Conservation (phyloP, 768 basidiomycete species). For the Cubamyces sp. region DNA sequence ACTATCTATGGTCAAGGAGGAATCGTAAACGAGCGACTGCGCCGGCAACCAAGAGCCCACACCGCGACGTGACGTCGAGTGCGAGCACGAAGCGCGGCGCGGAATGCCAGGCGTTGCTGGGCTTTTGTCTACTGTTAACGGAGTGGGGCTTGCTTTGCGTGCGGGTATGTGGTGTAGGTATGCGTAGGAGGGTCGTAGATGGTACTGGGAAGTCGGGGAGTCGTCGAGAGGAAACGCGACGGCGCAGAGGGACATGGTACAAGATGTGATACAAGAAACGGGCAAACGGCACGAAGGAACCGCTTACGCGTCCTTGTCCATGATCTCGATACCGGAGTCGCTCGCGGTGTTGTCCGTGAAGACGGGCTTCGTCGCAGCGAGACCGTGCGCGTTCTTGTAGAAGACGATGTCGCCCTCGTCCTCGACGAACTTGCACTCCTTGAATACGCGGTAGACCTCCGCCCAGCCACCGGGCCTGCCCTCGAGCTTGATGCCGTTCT, state of each 20-base stretch:
- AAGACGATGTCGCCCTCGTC: conserved; percentile 91
- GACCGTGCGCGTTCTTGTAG: conserved; percentile 85
- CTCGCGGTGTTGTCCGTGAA: conserved; percentile 60
- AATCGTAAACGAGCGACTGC: background rate
- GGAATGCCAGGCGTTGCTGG: background rate
- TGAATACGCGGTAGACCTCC: conserved; percentile 78
- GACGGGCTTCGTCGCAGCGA: conserved; percentile 71
- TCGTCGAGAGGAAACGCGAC: background rate
- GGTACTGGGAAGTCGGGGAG: background rate
- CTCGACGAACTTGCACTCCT: conserved; percentile 92
- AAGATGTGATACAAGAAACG: background rate
- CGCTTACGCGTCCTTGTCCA: conserved; percentile 33
- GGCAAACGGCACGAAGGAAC: background rate
- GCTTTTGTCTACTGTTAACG: background rate
- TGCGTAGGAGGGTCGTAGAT: conserved; percentile 1
- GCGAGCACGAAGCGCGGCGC: background rate
- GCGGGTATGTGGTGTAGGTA: conserved; percentile 3
- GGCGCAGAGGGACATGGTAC: background rate
- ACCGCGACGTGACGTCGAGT: background rate
- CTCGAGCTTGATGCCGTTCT: conserved; percentile 62
- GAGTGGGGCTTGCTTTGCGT: background rate
- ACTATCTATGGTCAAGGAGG: background rate
- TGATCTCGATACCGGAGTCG: conserved; percentile 71
- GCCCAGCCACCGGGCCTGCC: conserved; percentile 80
- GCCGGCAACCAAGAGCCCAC: background rate